Evolutionary conservation across 2,329 filamentous ascomycete species (phyloP), one percentile per base, ranked within the genome.

Genomic region (Bipolaris gigantea): DNA sequence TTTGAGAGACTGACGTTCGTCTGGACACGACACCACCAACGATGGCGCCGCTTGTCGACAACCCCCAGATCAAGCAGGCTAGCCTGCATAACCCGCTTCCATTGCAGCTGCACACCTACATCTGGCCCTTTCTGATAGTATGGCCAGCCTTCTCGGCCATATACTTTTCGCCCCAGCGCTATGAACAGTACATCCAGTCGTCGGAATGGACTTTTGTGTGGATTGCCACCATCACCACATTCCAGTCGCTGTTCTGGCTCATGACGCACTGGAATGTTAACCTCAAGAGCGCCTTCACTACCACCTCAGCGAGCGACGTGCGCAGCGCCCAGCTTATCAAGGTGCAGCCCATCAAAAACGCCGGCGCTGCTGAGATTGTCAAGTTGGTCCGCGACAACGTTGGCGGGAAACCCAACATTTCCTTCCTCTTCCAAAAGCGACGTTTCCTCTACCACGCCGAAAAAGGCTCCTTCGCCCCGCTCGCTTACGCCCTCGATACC

Each of bases 171-270:
- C 81, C 86, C 57, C 88, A 91, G 49, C 86, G 90, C 63, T 99
- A 99, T 76, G 89, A 96, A 63, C 88, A 87, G 72, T 87, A 97
- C 79, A 95, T 99, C 61, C 85, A 89, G 67, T 92, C 89, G n/a
- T 87, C 89, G 65, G 94, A 99, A 81, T 99, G 94, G 93, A 97
- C 95, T 0, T 96, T 96, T 73, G 90, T 99, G 59, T 99, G 90
- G 87, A 85, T 89, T 62, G 93, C 89, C 67, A 83, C 86, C 63
- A 97, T 99, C 72, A 82, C 95, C 73, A 96, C 92, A 10, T 70
- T 89, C 52, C 95, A 99, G 79, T 87, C 90, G 60, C 83, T 99
- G 60, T 79, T 92, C 65, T 99, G 94, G 93, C 83, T 99, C 58
- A 93, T 89, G 79, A 99, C 94, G 42, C 91, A 97, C 79, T 99